Base-by-base conservation (phyloP, 805 yeast species). In the Wickerhamomyces chaumierensis region DNA sequence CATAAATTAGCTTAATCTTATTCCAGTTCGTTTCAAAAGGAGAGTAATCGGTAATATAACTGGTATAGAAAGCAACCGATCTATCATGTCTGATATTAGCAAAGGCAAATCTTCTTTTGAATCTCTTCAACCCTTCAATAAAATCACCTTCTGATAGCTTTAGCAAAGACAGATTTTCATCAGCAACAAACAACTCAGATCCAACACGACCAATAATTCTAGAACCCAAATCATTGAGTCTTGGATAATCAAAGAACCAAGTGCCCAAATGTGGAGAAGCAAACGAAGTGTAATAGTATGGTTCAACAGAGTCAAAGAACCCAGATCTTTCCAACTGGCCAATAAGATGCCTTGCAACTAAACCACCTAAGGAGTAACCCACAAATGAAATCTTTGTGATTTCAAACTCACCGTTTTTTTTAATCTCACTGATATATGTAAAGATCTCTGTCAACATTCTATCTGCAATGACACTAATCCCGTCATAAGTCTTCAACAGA, bases 351-450 rank as follows among this genome's bases (percentile, higher is more conserved):
- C 96, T 65, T 0, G 87, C 68, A 25, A 90, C 75, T 28, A 88
- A 60, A 0, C 97, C 97, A 18, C 97, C 96, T 42, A 90, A 62
- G 0, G 95, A 84, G 56, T 88, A 90, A 0, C 97, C 96, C 3
- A 84, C 68, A 33, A 90, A 65, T 43, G 94, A 82, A 36, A 90
- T 71, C 47, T 76, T 68, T 13, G 63, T 59, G 49, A 72, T 58
- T 3, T 25, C 29, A 5, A 21, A 21, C 23, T 8, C 12, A 25
- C 39, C 50, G 49, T 35, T 58, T 40, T 5, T 18, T 16, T 31
- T 15, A 18, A 17, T 9, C 11, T 61, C 60, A 15, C 58, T 58
- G 21, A 73, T 57, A 48, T 67, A 67, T 7, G 54, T 53, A 31
- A 69, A 62, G 14, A 88, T 65, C 55, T 86, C 95, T 25, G 69